phyloP scores from a whole-genome alignment of 306 rosid species.

The Dicorynia guianensis region DNA sequence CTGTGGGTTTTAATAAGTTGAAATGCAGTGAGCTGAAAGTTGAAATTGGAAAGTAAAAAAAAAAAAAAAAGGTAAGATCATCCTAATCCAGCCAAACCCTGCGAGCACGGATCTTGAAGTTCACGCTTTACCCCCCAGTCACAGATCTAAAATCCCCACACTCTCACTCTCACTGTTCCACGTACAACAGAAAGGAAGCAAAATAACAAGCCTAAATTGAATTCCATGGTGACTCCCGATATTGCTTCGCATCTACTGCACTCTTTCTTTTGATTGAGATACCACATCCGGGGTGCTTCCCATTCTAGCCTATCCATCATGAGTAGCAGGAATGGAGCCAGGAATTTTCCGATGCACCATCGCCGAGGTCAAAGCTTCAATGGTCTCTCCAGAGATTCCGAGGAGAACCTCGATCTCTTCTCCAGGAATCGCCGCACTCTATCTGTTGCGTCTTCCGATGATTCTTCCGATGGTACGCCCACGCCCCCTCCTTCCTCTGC shows the following conservation, averaged over 20 bases:
- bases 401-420: conserved; percentile 90
- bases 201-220: conserved; percentile 17
- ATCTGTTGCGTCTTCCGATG: conserved; percentile 81
- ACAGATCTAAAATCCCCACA: background rate
- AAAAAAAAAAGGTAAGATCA: no score
- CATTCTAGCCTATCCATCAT: conserved; percentile 31
- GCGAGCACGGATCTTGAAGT: no score
- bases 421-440: conserved; percentile 78
- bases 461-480: conserved; percentile 82
- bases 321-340: conserved; percentile 58
- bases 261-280: no score
- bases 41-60: no score
- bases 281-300: background rate
- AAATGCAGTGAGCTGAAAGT: no score
- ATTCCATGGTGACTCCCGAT: conserved; percentile 18
- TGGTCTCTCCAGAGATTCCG: conserved; percentile 48
- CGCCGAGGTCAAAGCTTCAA: conserved; percentile 70
- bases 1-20: no score
- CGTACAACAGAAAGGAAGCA: conserved; percentile 28
- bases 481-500: no score
- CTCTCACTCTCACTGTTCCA: conserved; percentile 11
- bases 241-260: conserved; percentile 42
- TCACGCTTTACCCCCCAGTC: no score
- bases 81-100: background rate
- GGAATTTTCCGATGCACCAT: conserved; percentile 52